Conservation (phyloP, 1,284 basidiomycete species). For the Neonothopanus nambi region DNA sequence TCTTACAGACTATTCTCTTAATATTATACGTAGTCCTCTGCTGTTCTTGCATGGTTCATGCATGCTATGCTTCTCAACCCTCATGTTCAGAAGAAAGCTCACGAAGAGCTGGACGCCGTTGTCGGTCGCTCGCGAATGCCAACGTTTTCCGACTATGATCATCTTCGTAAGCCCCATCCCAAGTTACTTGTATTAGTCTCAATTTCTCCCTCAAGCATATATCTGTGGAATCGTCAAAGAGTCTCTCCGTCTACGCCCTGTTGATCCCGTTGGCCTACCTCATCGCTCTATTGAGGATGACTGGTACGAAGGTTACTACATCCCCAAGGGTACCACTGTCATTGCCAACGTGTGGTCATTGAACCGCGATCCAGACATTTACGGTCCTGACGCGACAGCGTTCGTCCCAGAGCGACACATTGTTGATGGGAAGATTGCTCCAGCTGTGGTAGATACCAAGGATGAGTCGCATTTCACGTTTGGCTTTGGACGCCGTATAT, state of each 20-base stretch:
- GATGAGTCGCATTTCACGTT: constrained; percentile 15
- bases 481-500: constrained; percentile 8
- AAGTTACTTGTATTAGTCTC: too few species aligned
- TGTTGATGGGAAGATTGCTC: constrained; percentile 9
- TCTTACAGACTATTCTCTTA: not conserved
- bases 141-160: constrained; percentile 5
- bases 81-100: constrained; percentile 14
- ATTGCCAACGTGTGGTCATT: constrained; percentile 19
- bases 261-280: constrained; percentile 10
- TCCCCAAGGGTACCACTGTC: constrained; percentile 19
- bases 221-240: constrained; percentile 14
- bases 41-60: constrained; percentile 13
- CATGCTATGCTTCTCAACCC: constrained; percentile 14
- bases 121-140: constrained; percentile 15
- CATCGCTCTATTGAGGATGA: constrained; percentile 15
- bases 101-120: constrained; percentile 17
- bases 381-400: constrained; percentile 6
- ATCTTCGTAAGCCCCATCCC: too few species aligned
- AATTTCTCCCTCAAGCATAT: not conserved
- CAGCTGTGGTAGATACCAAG: constrained; percentile 13
- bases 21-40: not conserved
- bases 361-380: constrained; percentile 7
- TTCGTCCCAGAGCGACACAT: constrained; percentile 9
- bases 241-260: constrained; percentile 13
- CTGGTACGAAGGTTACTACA: constrained; percentile 18